phyloP scores from a whole-genome alignment of 2,329 filamentous ascomycete species.

The Mollisia scopiformis region DNA sequence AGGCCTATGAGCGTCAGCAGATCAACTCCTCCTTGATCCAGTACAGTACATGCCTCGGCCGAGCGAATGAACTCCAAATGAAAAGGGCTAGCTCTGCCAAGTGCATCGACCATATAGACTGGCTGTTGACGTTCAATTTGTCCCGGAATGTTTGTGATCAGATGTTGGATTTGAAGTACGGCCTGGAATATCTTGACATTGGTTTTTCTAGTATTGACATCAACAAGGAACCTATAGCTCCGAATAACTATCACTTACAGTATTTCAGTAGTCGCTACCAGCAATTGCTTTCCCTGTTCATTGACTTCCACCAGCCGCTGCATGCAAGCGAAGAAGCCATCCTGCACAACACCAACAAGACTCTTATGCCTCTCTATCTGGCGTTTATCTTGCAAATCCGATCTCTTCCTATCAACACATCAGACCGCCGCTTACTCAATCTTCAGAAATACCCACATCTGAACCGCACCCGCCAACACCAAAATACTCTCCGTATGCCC shows the following conservation, averaged over 20 bases:
- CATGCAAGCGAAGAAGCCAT: neutral
- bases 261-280: conserved; percentile 13
- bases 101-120: conserved; percentile 36
- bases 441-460: conserved; percentile 20
- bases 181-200: conserved; percentile 32
- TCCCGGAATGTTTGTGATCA: conserved; percentile 26
- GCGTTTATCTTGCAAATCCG: conserved; percentile 2
- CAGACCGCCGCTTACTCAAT: neutral
- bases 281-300: conserved; percentile 9
- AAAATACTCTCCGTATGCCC: conserved; percentile 33
- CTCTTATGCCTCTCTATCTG: conserved; percentile 19
- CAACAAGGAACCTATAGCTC: neutral
- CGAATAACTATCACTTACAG: conserved; percentile 11
- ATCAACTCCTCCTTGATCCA: too few species aligned
- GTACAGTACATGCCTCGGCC: conserved; percentile 19
- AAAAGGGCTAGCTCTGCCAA: conserved; percentile 32
- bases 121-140: conserved; percentile 38
- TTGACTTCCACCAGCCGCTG: neutral
- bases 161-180: conserved; percentile 26
- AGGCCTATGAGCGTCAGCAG: too few species aligned
- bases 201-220: conserved; percentile 13
- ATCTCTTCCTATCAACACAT: neutral
- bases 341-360: conserved; percentile 9
- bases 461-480: conserved; percentile 32
- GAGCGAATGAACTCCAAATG: conserved; percentile 37